phyloP scores from a whole-genome alignment of 805 yeast genomes.

The Cephaloascus fragrans region DNA sequence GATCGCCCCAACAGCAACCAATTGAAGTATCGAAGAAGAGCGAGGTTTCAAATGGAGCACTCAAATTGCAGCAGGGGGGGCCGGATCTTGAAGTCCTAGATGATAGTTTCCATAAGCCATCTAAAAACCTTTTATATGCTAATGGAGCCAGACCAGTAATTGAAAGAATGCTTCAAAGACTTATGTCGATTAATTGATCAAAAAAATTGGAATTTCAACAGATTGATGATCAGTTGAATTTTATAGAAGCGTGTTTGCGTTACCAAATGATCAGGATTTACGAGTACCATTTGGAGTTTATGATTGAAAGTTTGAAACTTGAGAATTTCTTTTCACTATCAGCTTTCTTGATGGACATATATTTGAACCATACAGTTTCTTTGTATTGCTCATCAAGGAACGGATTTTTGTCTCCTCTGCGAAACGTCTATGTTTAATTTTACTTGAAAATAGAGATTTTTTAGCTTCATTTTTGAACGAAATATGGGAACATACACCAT shows the following conservation, averaged over 20 bases:
- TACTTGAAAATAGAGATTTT: neutral
- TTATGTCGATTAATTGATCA: too few relatives aligned
- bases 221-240: neutral
- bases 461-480: neutral
- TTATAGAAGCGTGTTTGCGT: neutral
- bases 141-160: too few relatives aligned
- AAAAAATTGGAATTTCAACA: too few relatives aligned
- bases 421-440: neutral
- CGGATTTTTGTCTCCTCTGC: neutral
- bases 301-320: neutral
- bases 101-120: too few relatives aligned
- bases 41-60: too few relatives aligned
- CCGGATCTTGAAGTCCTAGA: too few relatives aligned
- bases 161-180: too few relatives aligned
- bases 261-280: neutral
- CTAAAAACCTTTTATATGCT: too few relatives aligned
- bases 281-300: neutral
- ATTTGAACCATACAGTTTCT: too few relatives aligned
- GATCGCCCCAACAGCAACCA: neutral
- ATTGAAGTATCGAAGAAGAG: neutral
- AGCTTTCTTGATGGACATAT: neutral
- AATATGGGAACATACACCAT: neutral
- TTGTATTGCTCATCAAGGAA: too few relatives aligned
- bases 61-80: too few relatives aligned
- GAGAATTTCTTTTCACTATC: neutral